These are phyloP conservation scores for Grigorovia transvaalensis DNA, from an alignment of 805 yeast genomes.

Conservation along the genomic window DNA sequence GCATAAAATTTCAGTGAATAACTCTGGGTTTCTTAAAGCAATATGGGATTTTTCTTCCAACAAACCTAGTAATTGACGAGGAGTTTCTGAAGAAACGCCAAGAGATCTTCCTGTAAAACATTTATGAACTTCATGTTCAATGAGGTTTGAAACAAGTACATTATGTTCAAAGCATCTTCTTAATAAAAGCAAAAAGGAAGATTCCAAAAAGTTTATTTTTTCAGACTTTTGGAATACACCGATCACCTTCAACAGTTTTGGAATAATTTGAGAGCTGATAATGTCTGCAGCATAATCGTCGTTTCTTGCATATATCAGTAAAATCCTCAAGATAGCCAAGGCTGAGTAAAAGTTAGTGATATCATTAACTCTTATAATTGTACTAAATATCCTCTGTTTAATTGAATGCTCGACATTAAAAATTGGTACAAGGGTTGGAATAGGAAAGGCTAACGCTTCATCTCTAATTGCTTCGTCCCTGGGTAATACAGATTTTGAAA, in stretches of 20 bases:
- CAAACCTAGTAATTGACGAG: slow-evolving; percentile 37
- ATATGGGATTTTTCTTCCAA: slow-evolving; percentile 43
- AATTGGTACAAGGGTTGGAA: slow-evolving; percentile 14
- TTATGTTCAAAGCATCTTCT: slow-evolving; percentile 63
- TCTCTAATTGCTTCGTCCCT: slow-evolving; percentile 27
- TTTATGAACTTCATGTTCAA: slow-evolving; percentile 41
- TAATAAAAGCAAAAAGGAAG: slow-evolving; percentile 41
- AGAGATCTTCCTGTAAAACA: slow-evolving; percentile 31
- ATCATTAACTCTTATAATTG: slow-evolving; percentile 32
- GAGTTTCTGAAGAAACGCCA: slow-evolving; percentile 24
- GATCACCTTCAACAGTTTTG: slow-evolving; percentile 37
- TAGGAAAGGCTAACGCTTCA: slow-evolving; percentile 11
- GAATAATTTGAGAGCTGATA: slow-evolving; percentile 38
- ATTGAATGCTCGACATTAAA: slow-evolving; percentile 16
- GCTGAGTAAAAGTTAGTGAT: slow-evolving; percentile 40
- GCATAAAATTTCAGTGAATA: slow-evolving; percentile 37
- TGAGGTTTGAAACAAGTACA: slow-evolving; percentile 37
- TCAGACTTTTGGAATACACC: slow-evolving; percentile 30
- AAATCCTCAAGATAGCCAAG: slow-evolving; percentile 41
- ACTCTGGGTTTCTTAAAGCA: slow-evolving; percentile 37
- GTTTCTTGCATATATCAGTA: slow-evolving; percentile 43
- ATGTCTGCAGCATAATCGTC: slow-evolving; percentile 33
- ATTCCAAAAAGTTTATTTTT: slow-evolving; percentile 34
- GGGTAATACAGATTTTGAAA: slow-evolving; percentile 45
- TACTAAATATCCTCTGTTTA: slow-evolving; percentile 32